A percentile compares a stretch with the other conserved stretches of the same genome.
Conservation (phyloP, 257 asterid species). For the Salvia splendens region DNA sequence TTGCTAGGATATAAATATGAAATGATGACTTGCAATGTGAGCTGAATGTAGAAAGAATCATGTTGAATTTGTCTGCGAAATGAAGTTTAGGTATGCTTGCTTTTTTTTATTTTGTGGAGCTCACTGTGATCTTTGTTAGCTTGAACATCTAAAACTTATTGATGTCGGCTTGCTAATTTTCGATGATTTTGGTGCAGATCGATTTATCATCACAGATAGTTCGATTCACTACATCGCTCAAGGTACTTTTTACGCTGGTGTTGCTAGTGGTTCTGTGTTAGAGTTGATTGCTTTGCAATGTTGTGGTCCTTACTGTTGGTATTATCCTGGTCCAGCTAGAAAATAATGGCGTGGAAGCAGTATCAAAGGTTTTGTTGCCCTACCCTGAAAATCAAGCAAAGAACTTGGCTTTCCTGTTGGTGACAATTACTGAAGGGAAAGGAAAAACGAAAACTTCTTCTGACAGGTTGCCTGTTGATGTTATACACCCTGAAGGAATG, state of each 20-base stretch:
- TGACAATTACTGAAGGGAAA: slow-evolving; percentile 56
- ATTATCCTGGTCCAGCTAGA: slow-evolving; percentile 52
- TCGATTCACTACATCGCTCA: slow-evolving; percentile 54
- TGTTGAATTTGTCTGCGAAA: slow-evolving; percentile 9
- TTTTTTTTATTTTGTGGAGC: not conserved
- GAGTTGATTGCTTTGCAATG: slow-evolving; percentile 13
- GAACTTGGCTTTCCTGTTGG: slow-evolving; percentile 63
- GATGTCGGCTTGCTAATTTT: slow-evolving; percentile 30
- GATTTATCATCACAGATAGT: slow-evolving; percentile 84
- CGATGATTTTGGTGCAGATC: slow-evolving; percentile 59
- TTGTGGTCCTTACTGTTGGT: slow-evolving; percentile 18
- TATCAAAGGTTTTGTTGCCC: slow-evolving; percentile 64
- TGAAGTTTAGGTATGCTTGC: not conserved
- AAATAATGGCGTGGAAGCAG: slow-evolving; percentile 58
- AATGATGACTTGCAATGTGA: not conserved
- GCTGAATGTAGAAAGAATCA: slow-evolving; percentile 15
- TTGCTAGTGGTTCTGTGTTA: slow-evolving; percentile 10
- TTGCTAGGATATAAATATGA: not conserved
- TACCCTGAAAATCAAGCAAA: slow-evolving; percentile 69
- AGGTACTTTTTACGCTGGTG: slow-evolving; percentile 47
- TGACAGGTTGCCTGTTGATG: slow-evolving; percentile 48
- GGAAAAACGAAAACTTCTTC: slow-evolving; percentile 66
- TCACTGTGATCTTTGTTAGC: not conserved
- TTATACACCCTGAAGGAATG: slow-evolving; percentile 57
- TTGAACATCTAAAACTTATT: not conserved